These are phyloP conservation scores for Fusarium paranaense DNA, from an alignment of 2,329 filamentous ascomycete species.

Conservation along the genomic window DNA sequence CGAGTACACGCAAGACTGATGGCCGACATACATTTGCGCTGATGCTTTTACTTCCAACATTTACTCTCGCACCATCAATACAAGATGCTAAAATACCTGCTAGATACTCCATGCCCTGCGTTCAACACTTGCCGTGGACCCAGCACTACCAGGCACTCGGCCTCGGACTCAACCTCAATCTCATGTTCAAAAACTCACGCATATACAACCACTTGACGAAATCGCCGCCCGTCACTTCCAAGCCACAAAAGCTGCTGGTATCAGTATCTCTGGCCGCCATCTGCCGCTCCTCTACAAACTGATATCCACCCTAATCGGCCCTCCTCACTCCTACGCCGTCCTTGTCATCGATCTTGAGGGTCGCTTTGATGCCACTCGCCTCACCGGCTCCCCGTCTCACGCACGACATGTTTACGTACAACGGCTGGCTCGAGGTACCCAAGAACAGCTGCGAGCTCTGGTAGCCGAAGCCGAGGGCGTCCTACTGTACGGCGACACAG, in stretches of 20 bases:
- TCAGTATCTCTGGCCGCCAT: constrained; percentile 65
- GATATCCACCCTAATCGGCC: constrained; percentile 61
- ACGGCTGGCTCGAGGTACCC: constrained; percentile 49
- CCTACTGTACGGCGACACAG: constrained; percentile 61
- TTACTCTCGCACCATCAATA: neutral
- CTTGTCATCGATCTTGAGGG: constrained; percentile 67
- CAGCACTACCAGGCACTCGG: constrained; percentile 14
- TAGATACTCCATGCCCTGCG: constrained; percentile 44
- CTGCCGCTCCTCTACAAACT: constrained; percentile 68
- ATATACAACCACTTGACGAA: constrained; percentile 59
- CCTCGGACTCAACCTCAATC: constrained; percentile 30
- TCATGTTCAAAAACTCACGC: constrained; percentile 47
- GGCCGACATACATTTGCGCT: neutral
- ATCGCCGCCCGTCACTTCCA: constrained; percentile 61
- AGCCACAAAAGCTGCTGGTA: constrained; percentile 58
- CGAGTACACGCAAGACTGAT: neutral
- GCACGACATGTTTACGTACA: constrained; percentile 65
- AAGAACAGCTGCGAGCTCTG: constrained; percentile 48
- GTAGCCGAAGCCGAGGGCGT: constrained; percentile 57
- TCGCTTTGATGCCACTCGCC: constrained; percentile 65
- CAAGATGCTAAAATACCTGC: neutral
- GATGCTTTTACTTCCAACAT: neutral
- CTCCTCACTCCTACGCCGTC: constrained; percentile 61
- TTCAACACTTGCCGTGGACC: constrained; percentile 39
- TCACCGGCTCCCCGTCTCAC: constrained; percentile 53